Evolutionary conservation across 2,329 filamentous ascomycete species (phyloP).

Genomic region (Apiospora kogelbergensis): DNA sequence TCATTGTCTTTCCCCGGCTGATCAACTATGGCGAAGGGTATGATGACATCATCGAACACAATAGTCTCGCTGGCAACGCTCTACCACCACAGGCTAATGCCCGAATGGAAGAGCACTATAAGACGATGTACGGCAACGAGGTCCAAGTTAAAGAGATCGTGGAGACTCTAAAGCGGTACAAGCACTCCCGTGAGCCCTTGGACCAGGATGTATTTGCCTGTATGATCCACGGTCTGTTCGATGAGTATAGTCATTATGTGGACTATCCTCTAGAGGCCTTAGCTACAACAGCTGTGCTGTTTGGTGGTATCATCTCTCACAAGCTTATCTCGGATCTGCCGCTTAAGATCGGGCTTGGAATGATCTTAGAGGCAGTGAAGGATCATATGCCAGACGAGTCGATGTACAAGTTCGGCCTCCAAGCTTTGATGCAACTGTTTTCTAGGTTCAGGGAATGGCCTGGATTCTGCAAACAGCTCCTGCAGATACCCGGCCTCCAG

Average conservation of each 20-base stretch:
- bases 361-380: conserved; percentile 95
- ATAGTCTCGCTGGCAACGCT: conserved; percentile 77
- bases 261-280: conserved; percentile 96
- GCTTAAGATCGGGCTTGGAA: conserved; percentile 89
- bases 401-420: conserved; percentile 98
- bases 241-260: conserved; percentile 93
- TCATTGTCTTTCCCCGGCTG: conserved; percentile 87
- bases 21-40: conserved; percentile 96
- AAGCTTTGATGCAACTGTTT: conserved; percentile 87
- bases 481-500: conserved; percentile 78
- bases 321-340: conserved; percentile 88
- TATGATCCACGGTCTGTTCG: conserved; percentile 97
- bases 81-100: conserved; percentile 77
- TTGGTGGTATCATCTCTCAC: conserved; percentile 94
- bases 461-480: conserved; percentile 83
- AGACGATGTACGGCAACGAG: conserved; percentile 94
- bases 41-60: conserved; percentile 86
- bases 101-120: conserved; percentile 97
- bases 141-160: conserved; percentile 85
- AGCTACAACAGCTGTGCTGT: conserved; percentile 92
- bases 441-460: conserved; percentile 88
- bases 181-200: conserved; percentile 76
- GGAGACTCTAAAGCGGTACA: conserved; percentile 80
- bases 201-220: conserved; percentile 96
- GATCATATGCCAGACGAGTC: conserved; percentile 80